Percentiles rank a stretch among this genome's conserved stretches.
phyloP scores from a whole-genome alignment of 2,329 filamentous ascomycete genomes.

The Catunica adiposa region DNA sequence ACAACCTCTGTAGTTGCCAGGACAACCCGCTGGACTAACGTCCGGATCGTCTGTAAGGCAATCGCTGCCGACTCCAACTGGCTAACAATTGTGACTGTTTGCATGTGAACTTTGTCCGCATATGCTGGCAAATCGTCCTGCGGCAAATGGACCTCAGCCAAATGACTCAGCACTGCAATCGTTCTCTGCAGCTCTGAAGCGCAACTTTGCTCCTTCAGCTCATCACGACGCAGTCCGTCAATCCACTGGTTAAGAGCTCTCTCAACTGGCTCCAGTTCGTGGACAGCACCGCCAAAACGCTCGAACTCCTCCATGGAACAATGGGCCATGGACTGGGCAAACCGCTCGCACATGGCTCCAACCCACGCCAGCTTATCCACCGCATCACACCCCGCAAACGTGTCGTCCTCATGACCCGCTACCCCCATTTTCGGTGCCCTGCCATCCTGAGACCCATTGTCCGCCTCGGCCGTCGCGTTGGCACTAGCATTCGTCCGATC shows the following conservation, averaged over 20 bases:
- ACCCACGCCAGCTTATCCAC: constrained; percentile 79
- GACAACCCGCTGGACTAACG: constrained; percentile 47
- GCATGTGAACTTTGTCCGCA: constrained; percentile 67
- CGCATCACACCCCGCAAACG: constrained; percentile 65
- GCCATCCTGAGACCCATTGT: neutral
- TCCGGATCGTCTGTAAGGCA: constrained; percentile 45
- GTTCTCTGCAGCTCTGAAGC: constrained; percentile 67
- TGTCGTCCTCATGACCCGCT: constrained; percentile 53
- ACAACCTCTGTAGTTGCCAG: constrained; percentile 18
- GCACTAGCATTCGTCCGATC: constrained; percentile 53
- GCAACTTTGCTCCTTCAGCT: constrained; percentile 71
- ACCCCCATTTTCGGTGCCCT: constrained; percentile 20
- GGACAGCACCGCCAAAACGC: constrained; percentile 60
- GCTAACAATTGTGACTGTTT: constrained; percentile 57
- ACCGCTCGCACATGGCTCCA: constrained; percentile 64
- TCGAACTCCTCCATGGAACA: constrained; percentile 67
- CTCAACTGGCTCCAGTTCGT: constrained; percentile 84
- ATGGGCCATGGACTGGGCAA: constrained; percentile 62
- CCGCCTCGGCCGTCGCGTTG: neutral
- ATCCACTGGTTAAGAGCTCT: constrained; percentile 77
- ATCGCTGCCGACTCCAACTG: constrained; percentile 64
- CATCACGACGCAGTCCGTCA: constrained; percentile 65
- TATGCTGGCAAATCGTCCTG: constrained; percentile 48
- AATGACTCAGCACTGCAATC: constrained; percentile 72
- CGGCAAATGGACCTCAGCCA: constrained; percentile 64